Evolutionary conservation across 345 rosid species (phyloP).

Genomic region (Anastatica hierochuntica): DNA sequence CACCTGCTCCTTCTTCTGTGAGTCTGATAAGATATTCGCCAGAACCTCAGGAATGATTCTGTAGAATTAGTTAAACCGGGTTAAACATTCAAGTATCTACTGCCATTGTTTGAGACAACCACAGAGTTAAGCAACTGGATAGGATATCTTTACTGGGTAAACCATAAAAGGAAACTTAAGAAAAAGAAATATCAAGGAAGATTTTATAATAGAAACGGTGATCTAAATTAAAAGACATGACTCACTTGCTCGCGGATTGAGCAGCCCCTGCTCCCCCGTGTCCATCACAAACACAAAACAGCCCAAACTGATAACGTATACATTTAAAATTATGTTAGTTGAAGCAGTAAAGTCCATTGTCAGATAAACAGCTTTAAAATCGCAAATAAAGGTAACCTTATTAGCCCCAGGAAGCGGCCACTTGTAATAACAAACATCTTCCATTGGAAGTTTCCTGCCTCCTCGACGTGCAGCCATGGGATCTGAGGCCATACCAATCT

Average conservation of each 20-base stretch:
- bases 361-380: slow-evolving; percentile 7
- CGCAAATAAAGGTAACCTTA: slow-evolving; percentile 46
- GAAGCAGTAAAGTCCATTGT: slow-evolving; percentile 8
- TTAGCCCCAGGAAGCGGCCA: slow-evolving; percentile 88
- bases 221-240: slow-evolving; percentile 15
- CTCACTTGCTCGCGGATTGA: slow-evolving; percentile 83
- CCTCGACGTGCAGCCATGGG: slow-evolving; percentile 96
- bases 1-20: slow-evolving; percentile 55
- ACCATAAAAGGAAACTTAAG: neutral
- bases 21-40: slow-evolving; percentile 61
- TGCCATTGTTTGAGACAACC: too few species aligned
- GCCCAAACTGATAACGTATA: slow-evolving; percentile 61
- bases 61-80: slow-evolving; percentile 14
- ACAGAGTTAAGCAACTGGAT: too few species aligned
- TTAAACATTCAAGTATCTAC: slow-evolving; percentile 5
- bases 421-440: slow-evolving; percentile 80
- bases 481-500: slow-evolving; percentile 83
- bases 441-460: slow-evolving; percentile 90
- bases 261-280: slow-evolving; percentile 94
- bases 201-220: neutral
- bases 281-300: slow-evolving; percentile 96
- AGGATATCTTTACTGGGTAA: too few species aligned
- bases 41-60: slow-evolving; percentile 77
- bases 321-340: slow-evolving; percentile 4
- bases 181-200: neutral